Evolutionary conservation across 495 filamentous ascomycete species (phyloP).

Genomic region (Penicillium waksmanii): DNA sequence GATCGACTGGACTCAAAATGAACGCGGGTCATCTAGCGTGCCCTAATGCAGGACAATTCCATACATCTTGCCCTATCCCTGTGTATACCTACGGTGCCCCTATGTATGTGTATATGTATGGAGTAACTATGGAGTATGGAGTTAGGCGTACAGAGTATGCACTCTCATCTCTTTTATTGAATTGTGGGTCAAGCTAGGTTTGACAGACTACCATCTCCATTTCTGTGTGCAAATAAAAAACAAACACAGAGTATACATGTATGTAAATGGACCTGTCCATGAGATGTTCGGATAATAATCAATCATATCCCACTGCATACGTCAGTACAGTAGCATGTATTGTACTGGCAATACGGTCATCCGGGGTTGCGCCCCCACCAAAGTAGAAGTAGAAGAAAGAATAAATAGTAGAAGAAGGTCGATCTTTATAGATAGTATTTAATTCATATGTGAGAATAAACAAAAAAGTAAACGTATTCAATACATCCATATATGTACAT

Average conservation of each 20-base stretch:
- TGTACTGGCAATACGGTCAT: not conserved
- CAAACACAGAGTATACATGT: not conserved
- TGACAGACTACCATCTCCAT: not conserved
- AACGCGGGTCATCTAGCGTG: not conserved
- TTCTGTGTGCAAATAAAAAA: not conserved
- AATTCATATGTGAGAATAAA: too few relatives aligned
- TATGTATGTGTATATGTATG: too few relatives aligned
- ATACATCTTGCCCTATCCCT: not conserved
- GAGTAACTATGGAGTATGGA: not conserved
- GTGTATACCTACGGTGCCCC: not conserved
- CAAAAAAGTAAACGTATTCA: too few relatives aligned
- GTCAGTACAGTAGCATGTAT: too few relatives aligned
- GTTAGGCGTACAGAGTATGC: not conserved
- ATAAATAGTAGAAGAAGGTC: too few relatives aligned
- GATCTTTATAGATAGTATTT: too few relatives aligned
- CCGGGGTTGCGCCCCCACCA: not conserved
- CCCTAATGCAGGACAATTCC: conserved; percentile 1
- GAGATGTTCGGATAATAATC: not conserved
- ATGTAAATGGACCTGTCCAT: not conserved
- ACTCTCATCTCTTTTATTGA: not conserved
- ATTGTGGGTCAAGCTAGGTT: not conserved
- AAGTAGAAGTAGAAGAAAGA: not conserved
- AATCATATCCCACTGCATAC: not conserved
- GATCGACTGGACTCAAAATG: not conserved
- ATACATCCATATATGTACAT: too few relatives aligned